Conservation (phyloP, 2,329 filamentous ascomycete species). For the Aspergillus sp. region DNA sequence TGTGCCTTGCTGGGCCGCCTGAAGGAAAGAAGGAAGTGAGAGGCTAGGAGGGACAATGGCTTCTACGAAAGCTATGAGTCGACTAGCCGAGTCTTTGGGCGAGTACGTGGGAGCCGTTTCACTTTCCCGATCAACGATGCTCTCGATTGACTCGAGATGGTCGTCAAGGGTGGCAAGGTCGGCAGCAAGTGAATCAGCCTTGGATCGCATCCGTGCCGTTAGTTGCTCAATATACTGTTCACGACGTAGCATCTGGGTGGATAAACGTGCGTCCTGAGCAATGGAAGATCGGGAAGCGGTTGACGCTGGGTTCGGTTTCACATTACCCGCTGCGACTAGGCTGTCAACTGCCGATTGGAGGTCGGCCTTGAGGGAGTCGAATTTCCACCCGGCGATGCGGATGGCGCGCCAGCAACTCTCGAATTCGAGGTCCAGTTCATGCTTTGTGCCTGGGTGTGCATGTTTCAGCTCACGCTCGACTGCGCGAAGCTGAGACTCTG, state of each 20-base stretch:
- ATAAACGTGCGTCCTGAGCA: slow-evolving; percentile 28
- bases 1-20: not conserved
- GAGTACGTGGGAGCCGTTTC: slow-evolving; percentile 1
- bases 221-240: slow-evolving; percentile 35
- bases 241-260: slow-evolving; percentile 31
- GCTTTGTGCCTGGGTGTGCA: slow-evolving; percentile 28
- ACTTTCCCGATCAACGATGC: slow-evolving; percentile 27
- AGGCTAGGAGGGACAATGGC: slow-evolving; percentile 6
- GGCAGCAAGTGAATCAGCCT: slow-evolving; percentile 29
- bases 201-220: slow-evolving; percentile 32
- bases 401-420: slow-evolving; percentile 34
- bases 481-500: slow-evolving; percentile 29
- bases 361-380: slow-evolving; percentile 37
- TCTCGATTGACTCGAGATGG: slow-evolving; percentile 35
- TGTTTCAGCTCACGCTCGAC: slow-evolving; percentile 28
- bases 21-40: slow-evolving; percentile 9
- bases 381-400: slow-evolving; percentile 32
- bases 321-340: slow-evolving; percentile 26
- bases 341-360: slow-evolving; percentile 37
- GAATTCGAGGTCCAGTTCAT: slow-evolving; percentile 41
- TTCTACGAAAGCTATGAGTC: slow-evolving; percentile 8
- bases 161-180: slow-evolving; percentile 36
- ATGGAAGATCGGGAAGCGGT: slow-evolving; percentile 7
- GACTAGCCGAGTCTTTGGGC: not conserved
- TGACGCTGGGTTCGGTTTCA: not conserved